Evolutionary conservation across 495 filamentous ascomycete species (phyloP).

Genomic region (Podospora bellae-mahoneyi): DNA sequence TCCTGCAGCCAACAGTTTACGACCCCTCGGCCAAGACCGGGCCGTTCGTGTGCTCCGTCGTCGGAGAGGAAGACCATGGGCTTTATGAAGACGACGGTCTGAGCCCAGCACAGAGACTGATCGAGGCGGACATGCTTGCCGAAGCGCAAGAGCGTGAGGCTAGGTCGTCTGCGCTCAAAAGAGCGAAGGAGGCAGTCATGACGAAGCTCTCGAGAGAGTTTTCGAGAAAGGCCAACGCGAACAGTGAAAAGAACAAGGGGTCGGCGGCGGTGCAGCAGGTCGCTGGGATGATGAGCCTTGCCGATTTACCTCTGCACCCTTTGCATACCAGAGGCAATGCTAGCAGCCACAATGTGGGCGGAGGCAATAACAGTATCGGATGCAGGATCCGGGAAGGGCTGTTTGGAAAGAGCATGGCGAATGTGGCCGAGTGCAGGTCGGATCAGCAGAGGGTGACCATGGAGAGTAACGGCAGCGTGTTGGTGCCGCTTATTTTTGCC

Average conservation of each 20-base stretch:
- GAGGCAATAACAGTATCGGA: slow-evolving; percentile 9
- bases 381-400: slow-evolving; percentile 40
- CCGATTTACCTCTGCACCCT: not conserved
- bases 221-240: slow-evolving; percentile 10
- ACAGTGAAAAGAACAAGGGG: slow-evolving; percentile 18
- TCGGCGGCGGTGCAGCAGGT: slow-evolving; percentile 30
- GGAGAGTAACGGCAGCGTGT: slow-evolving; percentile 30
- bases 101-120: slow-evolving; percentile 40
- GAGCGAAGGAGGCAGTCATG: slow-evolving; percentile 46
- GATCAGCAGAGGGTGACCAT: slow-evolving; percentile 41
- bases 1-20: slow-evolving; percentile 47
- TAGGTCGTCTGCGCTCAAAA: slow-evolving; percentile 40
- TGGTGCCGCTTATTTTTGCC: slow-evolving; percentile 53
- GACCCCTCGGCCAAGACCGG: slow-evolving; percentile 40
- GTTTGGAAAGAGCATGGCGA: slow-evolving; percentile 39
- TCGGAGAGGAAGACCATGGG: not conserved
- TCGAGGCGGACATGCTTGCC: slow-evolving; percentile 39
- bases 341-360: slow-evolving; percentile 6
- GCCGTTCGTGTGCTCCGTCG: slow-evolving; percentile 19
- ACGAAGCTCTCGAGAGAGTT: slow-evolving; percentile 46
- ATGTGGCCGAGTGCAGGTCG: slow-evolving; percentile 17
- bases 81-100: slow-evolving; percentile 34
- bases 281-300: slow-evolving; percentile 4
- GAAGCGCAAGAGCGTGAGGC: slow-evolving; percentile 43
- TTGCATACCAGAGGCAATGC: not conserved